Conservation (phyloP, 1,284 basidiomycete genomes). For the Puccinia coronata region DNA sequence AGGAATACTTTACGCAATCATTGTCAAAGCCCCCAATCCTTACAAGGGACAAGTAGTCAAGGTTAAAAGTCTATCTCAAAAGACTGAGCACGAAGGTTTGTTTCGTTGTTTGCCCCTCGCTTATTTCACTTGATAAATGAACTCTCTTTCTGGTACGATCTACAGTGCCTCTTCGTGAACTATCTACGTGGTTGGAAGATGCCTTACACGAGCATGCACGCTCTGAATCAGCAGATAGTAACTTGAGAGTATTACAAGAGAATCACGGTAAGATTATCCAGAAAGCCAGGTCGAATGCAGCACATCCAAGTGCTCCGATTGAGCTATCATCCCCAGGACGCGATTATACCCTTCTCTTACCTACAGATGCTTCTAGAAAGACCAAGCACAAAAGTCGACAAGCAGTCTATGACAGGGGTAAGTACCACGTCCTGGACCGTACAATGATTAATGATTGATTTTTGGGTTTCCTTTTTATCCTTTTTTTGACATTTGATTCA, state of each 20-base stretch:
- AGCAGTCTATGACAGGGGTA: slow-evolving; percentile 40
- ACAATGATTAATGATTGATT: not conserved
- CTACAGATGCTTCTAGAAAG: slow-evolving; percentile 23
- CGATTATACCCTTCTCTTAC: slow-evolving; percentile 36
- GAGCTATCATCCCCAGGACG: slow-evolving; percentile 34
- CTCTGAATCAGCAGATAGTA: slow-evolving; percentile 17
- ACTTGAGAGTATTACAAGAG: slow-evolving; percentile 15
- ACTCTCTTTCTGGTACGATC: not conserved
- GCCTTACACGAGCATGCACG: slow-evolving; percentile 40
- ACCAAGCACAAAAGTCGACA: slow-evolving; percentile 45
- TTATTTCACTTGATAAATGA: not conserved
- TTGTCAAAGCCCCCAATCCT: slow-evolving; percentile 48
- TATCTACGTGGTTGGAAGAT: slow-evolving; percentile 37
- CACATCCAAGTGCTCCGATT: slow-evolving; percentile 8
- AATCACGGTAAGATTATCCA: slow-evolving; percentile 12
- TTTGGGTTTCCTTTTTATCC: not conserved
- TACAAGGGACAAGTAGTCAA: slow-evolving; percentile 44
- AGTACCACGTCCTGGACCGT: not conserved
- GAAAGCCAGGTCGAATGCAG: slow-evolving; percentile 26
- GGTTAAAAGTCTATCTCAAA: slow-evolving; percentile 38
- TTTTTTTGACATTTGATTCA: not conserved
- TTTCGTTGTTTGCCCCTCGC: not conserved
- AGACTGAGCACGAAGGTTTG: slow-evolving; percentile 42
- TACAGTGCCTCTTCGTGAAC: slow-evolving; percentile 38
- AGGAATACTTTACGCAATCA: slow-evolving; percentile 40